Evolutionary conservation across 2,329 filamentous ascomycete genomes (phyloP).

Genomic region (Fusarium begoniae): DNA sequence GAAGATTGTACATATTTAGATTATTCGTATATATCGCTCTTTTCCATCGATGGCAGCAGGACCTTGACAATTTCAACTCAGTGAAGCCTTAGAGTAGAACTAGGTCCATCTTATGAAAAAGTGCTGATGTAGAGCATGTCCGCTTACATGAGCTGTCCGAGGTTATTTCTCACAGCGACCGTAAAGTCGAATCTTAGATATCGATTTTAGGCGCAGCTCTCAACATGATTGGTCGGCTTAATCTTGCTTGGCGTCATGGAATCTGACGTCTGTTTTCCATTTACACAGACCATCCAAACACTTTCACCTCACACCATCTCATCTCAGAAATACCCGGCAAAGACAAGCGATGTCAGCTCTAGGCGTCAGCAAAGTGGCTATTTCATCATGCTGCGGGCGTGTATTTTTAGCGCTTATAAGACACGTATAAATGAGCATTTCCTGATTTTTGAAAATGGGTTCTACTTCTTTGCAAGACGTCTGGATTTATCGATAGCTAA

Average conservation of each 20-base stretch:
- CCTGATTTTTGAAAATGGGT: background rate
- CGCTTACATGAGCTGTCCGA: background rate
- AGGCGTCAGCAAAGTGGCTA: background rate
- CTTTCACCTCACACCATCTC: slow-evolving; percentile 9
- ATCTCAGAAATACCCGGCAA: background rate
- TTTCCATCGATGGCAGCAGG: background rate
- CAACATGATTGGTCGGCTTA: background rate
- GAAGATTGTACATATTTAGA: background rate
- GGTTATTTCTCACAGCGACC: background rate
- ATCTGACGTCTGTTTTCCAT: background rate
- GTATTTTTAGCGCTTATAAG: slow-evolving; percentile 11
- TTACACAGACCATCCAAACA: background rate
- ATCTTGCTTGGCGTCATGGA: background rate
- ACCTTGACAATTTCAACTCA: background rate
- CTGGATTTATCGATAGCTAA: no score
- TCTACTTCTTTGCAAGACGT: no score
- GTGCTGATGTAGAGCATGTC: background rate
- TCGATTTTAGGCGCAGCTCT: background rate
- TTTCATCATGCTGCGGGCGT: background rate
- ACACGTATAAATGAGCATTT: background rate
- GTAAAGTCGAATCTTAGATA: background rate
- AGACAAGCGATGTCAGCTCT: background rate
- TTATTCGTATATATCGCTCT: background rate
- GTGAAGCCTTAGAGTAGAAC: background rate
- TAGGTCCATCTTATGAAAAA: background rate